Conservation (phyloP, 1,284 basidiomycete species). For the Ceratobasidium sp. region DNA sequence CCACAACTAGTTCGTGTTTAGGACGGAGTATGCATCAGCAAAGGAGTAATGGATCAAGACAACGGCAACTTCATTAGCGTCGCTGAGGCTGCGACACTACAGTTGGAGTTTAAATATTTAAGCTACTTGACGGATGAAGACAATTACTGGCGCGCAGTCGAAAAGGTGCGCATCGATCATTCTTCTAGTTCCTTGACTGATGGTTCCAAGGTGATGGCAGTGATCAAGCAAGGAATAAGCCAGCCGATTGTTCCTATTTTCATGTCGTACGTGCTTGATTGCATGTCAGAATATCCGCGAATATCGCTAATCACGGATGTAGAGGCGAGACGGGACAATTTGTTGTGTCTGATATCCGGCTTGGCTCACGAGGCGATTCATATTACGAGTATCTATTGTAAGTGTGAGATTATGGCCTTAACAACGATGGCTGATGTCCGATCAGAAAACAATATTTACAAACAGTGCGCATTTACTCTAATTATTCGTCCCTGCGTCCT, state of each 20-base stretch:
- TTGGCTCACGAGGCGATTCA: slow-evolving; percentile 92
- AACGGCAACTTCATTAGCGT: slow-evolving; percentile 75
- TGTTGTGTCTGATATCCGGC: slow-evolving; percentile 76
- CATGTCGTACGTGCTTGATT: slow-evolving; percentile 62
- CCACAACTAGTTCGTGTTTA: slow-evolving; percentile 8
- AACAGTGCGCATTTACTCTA: slow-evolving; percentile 56
- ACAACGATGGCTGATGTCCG: neutral
- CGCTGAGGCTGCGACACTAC: slow-evolving; percentile 82
- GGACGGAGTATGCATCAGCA: slow-evolving; percentile 45
- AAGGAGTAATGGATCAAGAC: slow-evolving; percentile 70
- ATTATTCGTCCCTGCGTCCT: slow-evolving; percentile 34
- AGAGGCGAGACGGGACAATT: slow-evolving; percentile 76
- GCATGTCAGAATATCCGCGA: neutral
- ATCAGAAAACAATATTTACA: slow-evolving; percentile 78
- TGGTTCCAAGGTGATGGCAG: slow-evolving; percentile 66
- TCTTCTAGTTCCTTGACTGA: slow-evolving; percentile 1
- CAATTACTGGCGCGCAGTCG: slow-evolving; percentile 81
- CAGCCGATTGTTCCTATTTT: slow-evolving; percentile 76
- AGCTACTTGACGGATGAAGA: slow-evolving; percentile 76
- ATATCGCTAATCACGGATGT: neutral
- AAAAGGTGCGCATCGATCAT: slow-evolving; percentile 59
- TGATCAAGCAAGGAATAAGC: slow-evolving; percentile 59
- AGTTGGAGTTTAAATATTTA: slow-evolving; percentile 89
- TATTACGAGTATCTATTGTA: slow-evolving; percentile 91
- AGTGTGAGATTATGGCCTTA: slow-evolving; percentile 44